Percentiles rank a stretch among this genome's conserved stretches.
Conservation (phyloP, 1,284 basidiomycete genomes). For the Entoloma clypeatum region DNA sequence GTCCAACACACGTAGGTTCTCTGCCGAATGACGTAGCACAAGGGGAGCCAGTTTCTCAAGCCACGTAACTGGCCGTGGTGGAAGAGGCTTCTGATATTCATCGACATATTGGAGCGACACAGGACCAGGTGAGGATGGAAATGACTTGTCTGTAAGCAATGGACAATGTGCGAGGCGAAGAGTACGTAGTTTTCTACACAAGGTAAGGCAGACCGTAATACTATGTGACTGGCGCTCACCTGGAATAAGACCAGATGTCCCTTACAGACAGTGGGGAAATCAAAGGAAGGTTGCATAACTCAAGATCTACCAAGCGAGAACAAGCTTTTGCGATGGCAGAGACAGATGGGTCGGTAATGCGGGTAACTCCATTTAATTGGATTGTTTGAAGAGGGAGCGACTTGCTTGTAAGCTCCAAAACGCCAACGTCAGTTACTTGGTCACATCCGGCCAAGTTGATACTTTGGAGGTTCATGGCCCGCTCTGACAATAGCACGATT, state of each 20-base stretch:
- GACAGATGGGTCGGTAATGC: constrained; percentile 73
- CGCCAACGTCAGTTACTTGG: constrained; percentile 69
- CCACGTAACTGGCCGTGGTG: constrained; percentile 52
- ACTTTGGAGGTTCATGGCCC: constrained; percentile 67
- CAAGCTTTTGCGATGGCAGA: constrained; percentile 73
- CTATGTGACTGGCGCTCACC: constrained; percentile 27
- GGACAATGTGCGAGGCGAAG: constrained; percentile 71
- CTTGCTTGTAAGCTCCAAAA: constrained; percentile 66
- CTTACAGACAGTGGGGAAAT: constrained; percentile 70
- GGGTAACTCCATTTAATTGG: constrained; percentile 63
- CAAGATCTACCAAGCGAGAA: constrained; percentile 78
- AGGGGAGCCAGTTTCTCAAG: constrained; percentile 56
- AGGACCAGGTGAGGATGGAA: constrained; percentile 53
- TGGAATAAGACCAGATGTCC: constrained; percentile 79
- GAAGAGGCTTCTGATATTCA: constrained; percentile 46
- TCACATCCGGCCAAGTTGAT: constrained; percentile 79
- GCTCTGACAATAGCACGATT: constrained; percentile 57
- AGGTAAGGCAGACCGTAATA: neutral
- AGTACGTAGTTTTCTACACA: constrained; percentile 65
- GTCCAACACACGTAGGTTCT: constrained; percentile 75
- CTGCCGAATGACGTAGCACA: constrained; percentile 56
- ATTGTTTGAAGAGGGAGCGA: constrained; percentile 71
- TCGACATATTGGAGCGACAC: constrained; percentile 20
- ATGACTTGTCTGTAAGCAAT: constrained; percentile 72
- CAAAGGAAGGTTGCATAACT: constrained; percentile 71